These are phyloP conservation scores for Thalia dealbata DNA, from an alignment of 176 grass and related monocot species.

Conservation along the genomic window DNA sequence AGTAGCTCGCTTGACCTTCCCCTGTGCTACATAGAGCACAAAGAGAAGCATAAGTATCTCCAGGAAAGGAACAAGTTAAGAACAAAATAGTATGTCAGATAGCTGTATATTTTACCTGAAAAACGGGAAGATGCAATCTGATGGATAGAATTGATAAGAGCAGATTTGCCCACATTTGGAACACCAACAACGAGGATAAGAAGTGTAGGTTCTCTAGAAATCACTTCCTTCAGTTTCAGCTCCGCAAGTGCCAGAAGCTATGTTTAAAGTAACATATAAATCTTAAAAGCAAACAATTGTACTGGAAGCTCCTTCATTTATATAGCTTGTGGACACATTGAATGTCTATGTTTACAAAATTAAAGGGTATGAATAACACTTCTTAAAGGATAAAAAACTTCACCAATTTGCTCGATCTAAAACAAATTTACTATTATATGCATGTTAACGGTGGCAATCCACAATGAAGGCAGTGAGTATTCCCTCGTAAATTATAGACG, in stretches of 20 bases:
- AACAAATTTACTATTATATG: no score
- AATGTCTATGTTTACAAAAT: background rate
- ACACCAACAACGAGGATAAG: slow-evolving; percentile 93
- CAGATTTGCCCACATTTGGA: slow-evolving; percentile 95
- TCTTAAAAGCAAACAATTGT: background rate
- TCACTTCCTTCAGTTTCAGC: slow-evolving; percentile 81
- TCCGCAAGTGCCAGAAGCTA: slow-evolving; percentile 78
- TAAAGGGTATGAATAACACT: background rate
- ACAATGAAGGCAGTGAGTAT: no score
- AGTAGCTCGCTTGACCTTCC: slow-evolving; percentile 65
- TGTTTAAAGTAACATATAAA: slow-evolving; percentile 5
- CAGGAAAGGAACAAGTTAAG: background rate
- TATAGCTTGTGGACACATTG: background rate
- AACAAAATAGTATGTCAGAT: background rate
- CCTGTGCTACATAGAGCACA: slow-evolving; percentile 41
- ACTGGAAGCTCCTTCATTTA: background rate
- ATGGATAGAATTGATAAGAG: slow-evolving; percentile 88
- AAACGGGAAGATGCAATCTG: slow-evolving; percentile 69
- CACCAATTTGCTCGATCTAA: no score
- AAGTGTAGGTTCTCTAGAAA: slow-evolving; percentile 85
- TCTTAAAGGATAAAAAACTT: background rate
- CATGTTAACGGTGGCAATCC: no score
- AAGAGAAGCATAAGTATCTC: slow-evolving; percentile 13
- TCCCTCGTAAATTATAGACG: no score
- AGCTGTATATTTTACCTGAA: slow-evolving; percentile 45